Base-by-base conservation (phyloP, 805 yeast genomes). In the Yamadazyma kitorensis region DNA sequence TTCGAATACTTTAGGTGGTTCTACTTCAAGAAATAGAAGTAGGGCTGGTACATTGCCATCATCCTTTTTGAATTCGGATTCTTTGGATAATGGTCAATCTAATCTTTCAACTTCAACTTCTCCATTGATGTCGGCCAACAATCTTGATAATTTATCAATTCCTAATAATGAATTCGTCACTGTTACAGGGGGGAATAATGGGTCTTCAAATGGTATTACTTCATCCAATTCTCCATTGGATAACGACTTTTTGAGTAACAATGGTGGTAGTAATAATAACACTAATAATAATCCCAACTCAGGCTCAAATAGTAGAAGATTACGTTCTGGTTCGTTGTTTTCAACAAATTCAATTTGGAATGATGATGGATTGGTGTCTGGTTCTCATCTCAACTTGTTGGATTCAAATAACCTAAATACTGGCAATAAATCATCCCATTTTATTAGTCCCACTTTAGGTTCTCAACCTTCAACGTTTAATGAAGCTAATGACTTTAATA, bases 31-130 rank as follows among this genome's bases (percentile, higher is more conserved):
- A 45, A 68, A 47, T 68, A 70, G 93, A 41, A 77, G 83, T 28
- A 70, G 94, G 44, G 84, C 93, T 2, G 93, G 93, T 2, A 85
- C 94, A 10, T 61, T 85, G 30, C 91, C 93, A 6, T 78, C 88
- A 14, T 61, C 81, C 30, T 68, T 80, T 37, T 38, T 54, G 30
- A 45, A 48, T 23, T 34, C 40, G 7, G 32, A 27, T 30, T 24
- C 25, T 11, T 9, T 24, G 4, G 27, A 24, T 21, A 31, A 31
- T n/a, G 20, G 7, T 4, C 38, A 24, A 3, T 18, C 24, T 11
- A 22, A 42, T 17, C 21, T 41, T 4, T 39, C 51, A 9, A 34
- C 36, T 14, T 36, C 51, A 5, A 36, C 48, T 6, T 48, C 57
- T 6, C 55, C 57, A 3, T 35, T 50, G 25, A 39, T 44, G 17